A percentile compares a stretch with the other conserved stretches of the same genome.
Conservation (phyloP, 306 rosid species). For the Canavalia gladiata region DNA sequence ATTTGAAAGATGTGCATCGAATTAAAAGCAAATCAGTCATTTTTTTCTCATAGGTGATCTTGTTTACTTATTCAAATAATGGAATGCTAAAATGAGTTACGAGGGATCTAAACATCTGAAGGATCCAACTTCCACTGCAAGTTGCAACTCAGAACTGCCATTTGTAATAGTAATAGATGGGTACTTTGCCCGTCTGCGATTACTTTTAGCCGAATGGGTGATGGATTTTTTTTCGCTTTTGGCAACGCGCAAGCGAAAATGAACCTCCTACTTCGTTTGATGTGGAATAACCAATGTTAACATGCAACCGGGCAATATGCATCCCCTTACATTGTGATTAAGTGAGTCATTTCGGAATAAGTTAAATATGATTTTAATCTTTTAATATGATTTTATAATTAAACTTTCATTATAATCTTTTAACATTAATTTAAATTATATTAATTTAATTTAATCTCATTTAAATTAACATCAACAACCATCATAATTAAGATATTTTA, state of each 20-base stretch:
- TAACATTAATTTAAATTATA: no score
- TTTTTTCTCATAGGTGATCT: conserved; percentile 1
- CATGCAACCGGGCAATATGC: not conserved
- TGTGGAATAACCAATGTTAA: not conserved
- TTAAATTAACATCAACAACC: no score
- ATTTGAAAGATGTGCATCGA: conserved; percentile 34
- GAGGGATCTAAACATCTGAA: not conserved
- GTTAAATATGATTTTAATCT: no score
- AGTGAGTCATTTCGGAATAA: not conserved
- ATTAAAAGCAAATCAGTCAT: conserved; percentile 4
- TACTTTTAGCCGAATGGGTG: not conserved
- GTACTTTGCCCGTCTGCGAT: not conserved
- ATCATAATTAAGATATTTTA: no score
- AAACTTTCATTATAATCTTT: no score
- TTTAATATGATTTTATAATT: no score
- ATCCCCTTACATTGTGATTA: not conserved
- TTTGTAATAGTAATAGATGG: not conserved
- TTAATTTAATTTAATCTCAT: no score
- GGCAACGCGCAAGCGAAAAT: not conserved
- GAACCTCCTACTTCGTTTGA: not conserved
- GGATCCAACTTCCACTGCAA: not conserved
- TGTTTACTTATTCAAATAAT: not conserved
- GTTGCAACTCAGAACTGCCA: not conserved
- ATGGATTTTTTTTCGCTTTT: not conserved
- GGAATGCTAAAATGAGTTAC: conserved; percentile 25